Percentiles rank a stretch among this genome's conserved stretches.
phyloP scores from a whole-genome alignment of 352 stramenopile genomes.

The Pythium insidiosum region DNA sequence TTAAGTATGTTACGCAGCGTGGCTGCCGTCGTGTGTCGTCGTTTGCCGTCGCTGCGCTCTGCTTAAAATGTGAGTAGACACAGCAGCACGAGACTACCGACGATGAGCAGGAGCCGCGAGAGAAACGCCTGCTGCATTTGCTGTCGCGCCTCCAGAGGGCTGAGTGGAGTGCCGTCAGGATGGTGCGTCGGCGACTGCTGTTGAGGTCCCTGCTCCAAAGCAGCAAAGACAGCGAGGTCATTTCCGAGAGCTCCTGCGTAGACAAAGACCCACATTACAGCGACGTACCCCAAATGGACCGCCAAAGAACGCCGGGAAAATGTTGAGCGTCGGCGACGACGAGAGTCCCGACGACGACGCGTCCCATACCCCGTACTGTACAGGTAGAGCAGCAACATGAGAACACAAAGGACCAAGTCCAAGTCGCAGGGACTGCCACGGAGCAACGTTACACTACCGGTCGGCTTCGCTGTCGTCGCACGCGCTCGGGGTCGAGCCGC shows the following conservation, averaged over 20 bases:
- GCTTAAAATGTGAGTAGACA: constrained; percentile 60
- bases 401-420: too few relatives aligned
- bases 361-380: background rate
- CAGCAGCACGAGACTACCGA: constrained; percentile 65
- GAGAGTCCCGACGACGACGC: constrained; percentile 12
- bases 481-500: constrained; percentile 44
- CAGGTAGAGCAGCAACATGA: too few relatives aligned
- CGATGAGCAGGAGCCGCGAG: constrained; percentile 57
- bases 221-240: background rate
- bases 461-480: constrained; percentile 41
- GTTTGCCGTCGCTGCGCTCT: too few relatives aligned
- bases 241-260: too few relatives aligned
- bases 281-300: constrained; percentile 38
- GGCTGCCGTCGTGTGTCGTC: too few relatives aligned
- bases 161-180: constrained; percentile 34
- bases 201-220: constrained; percentile 24
- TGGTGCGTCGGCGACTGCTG: constrained; percentile 26
- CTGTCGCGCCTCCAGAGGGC: constrained; percentile 42
- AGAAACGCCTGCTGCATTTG: constrained; percentile 69
- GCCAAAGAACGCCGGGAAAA: constrained; percentile 83
- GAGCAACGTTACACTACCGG: too few relatives aligned
- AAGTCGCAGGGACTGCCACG: too few relatives aligned
- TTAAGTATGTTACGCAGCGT: too few relatives aligned
- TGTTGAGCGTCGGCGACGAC: constrained; percentile 60
- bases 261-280: too few relatives aligned